Percentiles rank a stretch among this genome's conserved stretches.
Evolutionary conservation across 441 rosid genomes (phyloP).

Genomic region (Brassica hybrid): DNA sequence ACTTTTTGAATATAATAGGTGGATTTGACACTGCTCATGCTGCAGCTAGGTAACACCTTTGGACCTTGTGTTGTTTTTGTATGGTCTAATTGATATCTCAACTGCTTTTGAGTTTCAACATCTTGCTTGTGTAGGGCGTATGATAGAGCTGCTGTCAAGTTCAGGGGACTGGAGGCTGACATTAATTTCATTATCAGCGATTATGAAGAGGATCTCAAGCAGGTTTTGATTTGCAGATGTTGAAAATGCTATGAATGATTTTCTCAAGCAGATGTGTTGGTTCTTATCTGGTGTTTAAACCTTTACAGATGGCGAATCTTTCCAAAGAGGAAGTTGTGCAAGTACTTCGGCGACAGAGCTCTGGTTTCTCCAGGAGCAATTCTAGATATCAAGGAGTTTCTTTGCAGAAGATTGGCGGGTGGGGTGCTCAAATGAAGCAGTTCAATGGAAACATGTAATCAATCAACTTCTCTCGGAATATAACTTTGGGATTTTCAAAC

Average conservation of each 20-base stretch:
- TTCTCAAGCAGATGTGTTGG: constrained; percentile 7
- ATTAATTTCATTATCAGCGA: constrained; percentile 81
- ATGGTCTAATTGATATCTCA: not conserved
- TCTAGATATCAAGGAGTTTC: constrained; percentile 84
- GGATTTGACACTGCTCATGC: constrained; percentile 97
- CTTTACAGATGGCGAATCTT: constrained; percentile 72
- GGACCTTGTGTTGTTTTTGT: constrained; percentile 6
- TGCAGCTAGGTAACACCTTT: constrained; percentile 79
- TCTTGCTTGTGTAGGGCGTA: constrained; percentile 62
- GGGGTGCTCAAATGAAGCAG: constrained; percentile 68
- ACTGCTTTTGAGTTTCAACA: not conserved
- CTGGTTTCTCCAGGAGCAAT: constrained; percentile 91
- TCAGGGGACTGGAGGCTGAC: constrained; percentile 88
- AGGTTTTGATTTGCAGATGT: constrained; percentile 46
- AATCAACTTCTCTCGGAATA: constrained; percentile 12
- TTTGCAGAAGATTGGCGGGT: constrained; percentile 82
- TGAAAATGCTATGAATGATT: not conserved
- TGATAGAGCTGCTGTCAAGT: constrained; percentile 94
- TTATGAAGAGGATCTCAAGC: constrained; percentile 83
- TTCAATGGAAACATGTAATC: constrained; percentile 57
- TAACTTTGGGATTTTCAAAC: no score
- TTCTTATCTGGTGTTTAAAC: constrained; percentile 13
- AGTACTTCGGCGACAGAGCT: constrained; percentile 87
- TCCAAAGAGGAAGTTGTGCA: constrained; percentile 90
- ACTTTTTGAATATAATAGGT: constrained; percentile 50